Evolutionary conservation across 1,284 basidiomycete species (phyloP).

Genomic region (Cystobasidiaceae sp.): DNA sequence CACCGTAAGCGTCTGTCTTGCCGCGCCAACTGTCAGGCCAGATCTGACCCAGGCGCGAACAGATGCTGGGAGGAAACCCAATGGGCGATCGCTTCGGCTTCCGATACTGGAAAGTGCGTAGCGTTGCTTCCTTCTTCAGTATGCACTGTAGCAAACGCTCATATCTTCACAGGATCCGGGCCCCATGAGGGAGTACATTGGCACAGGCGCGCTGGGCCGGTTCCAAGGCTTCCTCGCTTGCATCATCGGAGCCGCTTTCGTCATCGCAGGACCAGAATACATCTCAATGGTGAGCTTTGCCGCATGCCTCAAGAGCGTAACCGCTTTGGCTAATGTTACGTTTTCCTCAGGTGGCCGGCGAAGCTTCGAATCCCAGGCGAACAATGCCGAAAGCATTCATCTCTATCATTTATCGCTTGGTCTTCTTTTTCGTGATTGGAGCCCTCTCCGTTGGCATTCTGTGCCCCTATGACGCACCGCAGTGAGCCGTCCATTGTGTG

Average conservation of each 20-base stretch:
- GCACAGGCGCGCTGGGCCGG: slow-evolving; percentile 30
- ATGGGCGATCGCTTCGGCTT: slow-evolving; percentile 29
- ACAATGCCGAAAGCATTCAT: slow-evolving; percentile 44
- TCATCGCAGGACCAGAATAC: slow-evolving; percentile 43
- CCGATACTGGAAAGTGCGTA: slow-evolving; percentile 16
- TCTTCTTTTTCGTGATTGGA: slow-evolving; percentile 43
- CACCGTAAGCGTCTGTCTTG: slow-evolving; percentile 33
- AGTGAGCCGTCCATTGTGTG: neutral
- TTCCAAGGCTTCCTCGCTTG: slow-evolving; percentile 43
- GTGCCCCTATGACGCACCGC: slow-evolving; percentile 35
- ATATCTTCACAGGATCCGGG: slow-evolving; percentile 43
- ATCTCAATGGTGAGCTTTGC: slow-evolving; percentile 31
- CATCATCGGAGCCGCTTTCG: slow-evolving; percentile 42
- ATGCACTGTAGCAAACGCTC: neutral
- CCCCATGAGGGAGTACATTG: slow-evolving; percentile 32
- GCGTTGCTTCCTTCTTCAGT: neutral
- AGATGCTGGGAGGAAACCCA: slow-evolving; percentile 29
- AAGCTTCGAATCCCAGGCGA: slow-evolving; percentile 43
- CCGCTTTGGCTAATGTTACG: neutral
- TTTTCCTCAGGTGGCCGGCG: slow-evolving; percentile 36
- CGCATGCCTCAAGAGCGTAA: neutral
- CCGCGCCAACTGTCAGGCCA: neutral
- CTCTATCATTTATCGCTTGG: slow-evolving; percentile 41
- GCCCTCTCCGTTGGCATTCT: slow-evolving; percentile 41
- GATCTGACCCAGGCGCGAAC: neutral